These are phyloP conservation scores for Colletotrichum navitas DNA, from an alignment of 2,329 filamentous ascomycete species.

Conservation along the genomic window DNA sequence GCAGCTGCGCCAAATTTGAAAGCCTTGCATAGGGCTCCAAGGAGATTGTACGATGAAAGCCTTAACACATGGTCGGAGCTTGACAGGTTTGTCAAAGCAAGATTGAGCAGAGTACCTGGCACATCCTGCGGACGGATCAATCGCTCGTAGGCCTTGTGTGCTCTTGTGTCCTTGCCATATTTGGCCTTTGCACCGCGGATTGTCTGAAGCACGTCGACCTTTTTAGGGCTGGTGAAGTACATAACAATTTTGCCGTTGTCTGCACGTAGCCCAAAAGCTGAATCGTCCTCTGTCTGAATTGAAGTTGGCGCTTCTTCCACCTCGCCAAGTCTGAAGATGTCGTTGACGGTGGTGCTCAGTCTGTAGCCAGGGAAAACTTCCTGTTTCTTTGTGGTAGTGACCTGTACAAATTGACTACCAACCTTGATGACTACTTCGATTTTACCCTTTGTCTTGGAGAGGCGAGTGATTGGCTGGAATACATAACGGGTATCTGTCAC, in stretches of 20 bases:
- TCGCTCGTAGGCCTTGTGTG: conserved; percentile 72
- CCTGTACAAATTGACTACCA: conserved; percentile 77
- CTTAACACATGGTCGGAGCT: conserved; percentile 71
- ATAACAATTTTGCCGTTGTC: conserved; percentile 79
- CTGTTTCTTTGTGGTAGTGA: conserved; percentile 77
- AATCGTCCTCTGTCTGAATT: conserved; percentile 75
- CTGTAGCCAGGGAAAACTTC: conserved; percentile 74
- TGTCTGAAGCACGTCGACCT: conserved; percentile 72
- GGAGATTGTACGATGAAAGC: conserved; percentile 75
- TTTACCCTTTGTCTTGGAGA: conserved; percentile 78
- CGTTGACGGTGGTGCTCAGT: conserved; percentile 74
- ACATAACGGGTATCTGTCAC: conserved; percentile 75
- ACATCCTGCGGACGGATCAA: conserved; percentile 78
- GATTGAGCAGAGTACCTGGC: conserved; percentile 75
- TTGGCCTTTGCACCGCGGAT: conserved; percentile 74
- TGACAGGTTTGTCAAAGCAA: conserved; percentile 75
- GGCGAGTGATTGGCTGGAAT: conserved; percentile 73
- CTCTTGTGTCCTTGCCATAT: conserved; percentile 72
- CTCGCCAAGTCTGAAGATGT: conserved; percentile 76
- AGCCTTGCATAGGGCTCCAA: conserved; percentile 74
- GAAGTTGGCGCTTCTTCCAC: conserved; percentile 76
- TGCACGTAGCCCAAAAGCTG: conserved; percentile 74
- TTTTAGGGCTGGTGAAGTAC: conserved; percentile 77
- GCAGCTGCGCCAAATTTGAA: conserved; percentile 75
- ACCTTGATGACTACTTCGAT: conserved; percentile 78